Conservation (phyloP, 2,329 filamentous ascomycete species). For the Ophiostoma sp. region DNA sequence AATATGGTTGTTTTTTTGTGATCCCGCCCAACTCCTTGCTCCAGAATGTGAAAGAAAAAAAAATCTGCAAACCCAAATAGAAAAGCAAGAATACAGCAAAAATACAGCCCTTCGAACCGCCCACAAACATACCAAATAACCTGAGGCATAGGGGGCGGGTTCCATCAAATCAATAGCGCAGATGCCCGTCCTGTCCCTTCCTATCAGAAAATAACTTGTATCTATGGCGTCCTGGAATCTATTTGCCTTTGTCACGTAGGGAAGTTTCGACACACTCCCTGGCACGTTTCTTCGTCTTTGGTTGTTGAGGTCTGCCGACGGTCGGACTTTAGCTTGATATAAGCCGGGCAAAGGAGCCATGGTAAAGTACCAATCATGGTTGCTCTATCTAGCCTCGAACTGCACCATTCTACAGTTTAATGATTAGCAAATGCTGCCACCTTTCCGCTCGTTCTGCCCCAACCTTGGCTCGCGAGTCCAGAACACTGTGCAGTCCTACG, state of each 20-base stretch:
- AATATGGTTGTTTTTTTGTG: background rate
- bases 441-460: background rate
- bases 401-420: slow-evolving; percentile 74
- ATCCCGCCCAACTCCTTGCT: slow-evolving; percentile 5
- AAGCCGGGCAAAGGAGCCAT: background rate
- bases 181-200: too few species aligned
- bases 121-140: background rate
- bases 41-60: background rate
- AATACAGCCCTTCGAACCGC: background rate
- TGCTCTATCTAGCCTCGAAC: slow-evolving; percentile 78
- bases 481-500: background rate
- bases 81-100: background rate
- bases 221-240: background rate
- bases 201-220: too few species aligned
- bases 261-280: background rate
- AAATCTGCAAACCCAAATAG: background rate
- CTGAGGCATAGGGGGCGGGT: background rate
- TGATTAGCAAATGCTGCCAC: background rate
- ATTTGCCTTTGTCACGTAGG: background rate
- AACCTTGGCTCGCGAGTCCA: background rate
- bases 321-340: background rate
- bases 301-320: background rate
- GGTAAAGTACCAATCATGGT: background rate
- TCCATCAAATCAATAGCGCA: too few species aligned
- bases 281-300: background rate